These are phyloP conservation scores for Aspergillus neotritici DNA, from an alignment of 2,329 filamentous ascomycete species.

Conservation along the genomic window DNA sequence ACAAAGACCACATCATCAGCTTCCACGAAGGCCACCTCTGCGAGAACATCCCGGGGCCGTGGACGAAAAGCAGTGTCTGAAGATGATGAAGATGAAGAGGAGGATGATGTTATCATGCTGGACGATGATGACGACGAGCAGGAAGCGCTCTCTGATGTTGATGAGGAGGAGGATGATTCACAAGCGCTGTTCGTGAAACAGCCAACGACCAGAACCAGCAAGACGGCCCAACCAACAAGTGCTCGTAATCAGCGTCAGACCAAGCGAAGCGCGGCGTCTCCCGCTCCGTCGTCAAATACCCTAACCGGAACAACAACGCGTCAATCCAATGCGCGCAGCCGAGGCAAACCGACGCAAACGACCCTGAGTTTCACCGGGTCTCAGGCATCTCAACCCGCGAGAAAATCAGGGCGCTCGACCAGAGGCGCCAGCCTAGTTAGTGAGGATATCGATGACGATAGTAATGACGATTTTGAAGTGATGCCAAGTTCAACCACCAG, in stretches of 20 bases:
- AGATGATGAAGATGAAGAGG: constrained; percentile 38
- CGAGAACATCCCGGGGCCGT: constrained; percentile 19
- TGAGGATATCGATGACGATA: constrained; percentile 39
- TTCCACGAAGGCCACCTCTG: constrained; percentile 20
- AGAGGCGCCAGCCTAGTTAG: constrained; percentile 33
- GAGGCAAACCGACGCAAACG: constrained; percentile 32
- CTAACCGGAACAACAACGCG: constrained; percentile 23
- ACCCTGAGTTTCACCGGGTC: constrained; percentile 40
- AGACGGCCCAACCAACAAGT: constrained; percentile 14
- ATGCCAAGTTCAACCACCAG: constrained; percentile 19
- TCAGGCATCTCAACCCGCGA: constrained; percentile 27
- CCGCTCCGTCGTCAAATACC: constrained; percentile 31
- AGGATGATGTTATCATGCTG: constrained; percentile 37
- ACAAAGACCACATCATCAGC: constrained; percentile 30
- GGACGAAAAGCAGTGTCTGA: constrained; percentile 31
- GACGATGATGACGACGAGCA: constrained; percentile 29
- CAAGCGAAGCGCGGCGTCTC: constrained; percentile 25
- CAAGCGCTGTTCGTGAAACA: constrained; percentile 41
- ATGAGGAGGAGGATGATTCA: constrained; percentile 31
- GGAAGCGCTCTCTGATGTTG: constrained; percentile 23
- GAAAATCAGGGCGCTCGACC: constrained; percentile 27
- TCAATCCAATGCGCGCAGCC: constrained; percentile 16
- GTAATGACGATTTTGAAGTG: constrained; percentile 43
- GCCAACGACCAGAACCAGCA: constrained; percentile 23
- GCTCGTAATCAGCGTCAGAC: constrained; percentile 21